Conservation (phyloP, 768 basidiomycete genomes). For the Tricholoma saponaceum region DNA sequence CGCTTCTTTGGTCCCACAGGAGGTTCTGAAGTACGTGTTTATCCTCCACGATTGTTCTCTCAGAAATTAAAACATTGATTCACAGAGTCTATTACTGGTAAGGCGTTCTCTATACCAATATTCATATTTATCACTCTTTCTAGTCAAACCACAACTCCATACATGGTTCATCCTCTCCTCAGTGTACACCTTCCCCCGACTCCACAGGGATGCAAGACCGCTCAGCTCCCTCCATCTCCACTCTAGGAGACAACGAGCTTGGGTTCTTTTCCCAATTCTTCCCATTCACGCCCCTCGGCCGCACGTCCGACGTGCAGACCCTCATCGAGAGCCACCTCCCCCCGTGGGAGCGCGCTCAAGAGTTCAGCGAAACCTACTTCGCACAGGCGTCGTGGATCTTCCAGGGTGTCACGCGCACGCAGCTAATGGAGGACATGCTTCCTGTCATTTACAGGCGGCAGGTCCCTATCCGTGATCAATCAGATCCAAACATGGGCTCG, state of each 20-base stretch:
- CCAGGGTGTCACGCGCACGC: conserved; percentile 40
- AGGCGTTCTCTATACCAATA: conserved; percentile 3
- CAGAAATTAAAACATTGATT: not conserved
- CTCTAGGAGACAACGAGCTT: conserved; percentile 22
- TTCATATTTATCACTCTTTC: conserved; percentile 7
- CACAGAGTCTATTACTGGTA: conserved; percentile 22
- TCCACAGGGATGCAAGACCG: conserved; percentile 8
- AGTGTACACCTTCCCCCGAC: conserved; percentile 13
- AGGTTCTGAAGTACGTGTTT: conserved; percentile 55
- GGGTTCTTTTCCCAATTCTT: conserved; percentile 56
- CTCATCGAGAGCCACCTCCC: conserved; percentile 55
- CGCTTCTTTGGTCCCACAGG: conserved; percentile 66
- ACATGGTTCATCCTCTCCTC: conserved; percentile 14
- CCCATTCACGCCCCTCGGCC: conserved; percentile 60
- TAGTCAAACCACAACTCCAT: conserved; percentile 21
- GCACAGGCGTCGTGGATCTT: conserved; percentile 51
- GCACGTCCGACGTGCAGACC: conserved; percentile 39
- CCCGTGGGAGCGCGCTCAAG: conserved; percentile 41
- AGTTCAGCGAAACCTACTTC: conserved; percentile 42
- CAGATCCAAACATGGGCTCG: not conserved
- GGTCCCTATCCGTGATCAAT: too few species aligned
- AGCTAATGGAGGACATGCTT: conserved; percentile 40
- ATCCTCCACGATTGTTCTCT: not conserved
- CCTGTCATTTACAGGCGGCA: conserved; percentile 32
- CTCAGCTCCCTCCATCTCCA: conserved; percentile 20